These are phyloP conservation scores for Oryza brachyantha DNA, from an alignment of 176 grass and related monocot species.

Conservation along the genomic window DNA sequence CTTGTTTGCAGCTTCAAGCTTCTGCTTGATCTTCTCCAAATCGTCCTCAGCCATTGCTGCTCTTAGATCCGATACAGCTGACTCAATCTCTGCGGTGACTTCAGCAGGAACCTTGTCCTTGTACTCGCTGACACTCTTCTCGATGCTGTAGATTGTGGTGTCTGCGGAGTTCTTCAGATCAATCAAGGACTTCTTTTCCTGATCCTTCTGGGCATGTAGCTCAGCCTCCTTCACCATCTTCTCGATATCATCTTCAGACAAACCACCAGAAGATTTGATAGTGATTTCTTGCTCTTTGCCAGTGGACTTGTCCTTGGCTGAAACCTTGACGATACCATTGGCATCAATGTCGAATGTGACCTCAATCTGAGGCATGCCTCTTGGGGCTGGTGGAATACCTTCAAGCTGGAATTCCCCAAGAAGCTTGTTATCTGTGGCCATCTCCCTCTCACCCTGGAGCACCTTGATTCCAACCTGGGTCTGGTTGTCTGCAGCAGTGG, in stretches of 20 bases:
- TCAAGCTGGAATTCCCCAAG: constrained; percentile 95
- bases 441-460: constrained; percentile 98
- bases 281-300: constrained; percentile 94
- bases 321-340: constrained; percentile 97
- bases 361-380: constrained; percentile 89
- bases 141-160: constrained; percentile 86
- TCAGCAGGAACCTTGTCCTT: constrained; percentile 85
- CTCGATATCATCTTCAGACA: constrained; percentile 85
- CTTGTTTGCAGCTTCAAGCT: constrained; percentile 89
- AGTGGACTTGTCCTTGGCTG: constrained; percentile 83
- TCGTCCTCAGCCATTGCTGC: constrained; percentile 64
- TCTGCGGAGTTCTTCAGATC: constrained; percentile 87
- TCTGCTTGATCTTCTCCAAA: constrained; percentile 93
- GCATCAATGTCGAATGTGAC: constrained; percentile 94
- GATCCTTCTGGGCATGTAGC: constrained; percentile 81
- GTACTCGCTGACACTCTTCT: constrained; percentile 92
- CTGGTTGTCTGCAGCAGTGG: constrained; percentile 89
- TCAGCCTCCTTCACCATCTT: constrained; percentile 98
- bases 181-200: constrained; percentile 81
- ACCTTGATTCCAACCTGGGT: constrained; percentile 86
- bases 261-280: constrained; percentile 90
- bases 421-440: constrained; percentile 89
- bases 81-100: constrained; percentile 60
- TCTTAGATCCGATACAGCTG: constrained; percentile 76
- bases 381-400: constrained; percentile 88